Conservation (phyloP, 1,139 yeast species). For the Yamadazyma diospyri region DNA sequence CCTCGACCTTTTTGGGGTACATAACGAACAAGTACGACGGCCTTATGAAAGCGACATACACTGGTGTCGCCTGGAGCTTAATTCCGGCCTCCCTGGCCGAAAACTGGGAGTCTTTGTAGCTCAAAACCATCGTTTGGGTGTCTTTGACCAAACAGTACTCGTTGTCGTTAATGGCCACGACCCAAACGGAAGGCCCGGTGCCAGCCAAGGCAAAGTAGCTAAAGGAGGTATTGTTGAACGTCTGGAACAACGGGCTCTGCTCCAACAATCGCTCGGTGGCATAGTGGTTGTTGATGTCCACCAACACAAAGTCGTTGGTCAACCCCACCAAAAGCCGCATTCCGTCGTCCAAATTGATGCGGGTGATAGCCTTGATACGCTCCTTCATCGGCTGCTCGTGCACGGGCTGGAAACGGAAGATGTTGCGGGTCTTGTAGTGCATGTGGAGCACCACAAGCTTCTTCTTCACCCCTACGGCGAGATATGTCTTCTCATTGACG, state of each 20-base stretch:
- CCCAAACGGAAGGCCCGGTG: conserved; percentile 22
- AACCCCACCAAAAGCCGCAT: conserved; percentile 23
- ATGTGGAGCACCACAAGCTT: conserved; percentile 27
- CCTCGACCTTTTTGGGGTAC: conserved; percentile 39
- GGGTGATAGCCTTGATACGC: conserved; percentile 21
- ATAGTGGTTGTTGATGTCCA: conserved; percentile 23
- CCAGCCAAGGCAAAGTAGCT: conserved; percentile 27
- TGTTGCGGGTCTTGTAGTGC: conserved; percentile 28
- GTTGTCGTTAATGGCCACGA: conserved; percentile 16
- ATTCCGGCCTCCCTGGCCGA: conserved; percentile 20
- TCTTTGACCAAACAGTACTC: conserved; percentile 27
- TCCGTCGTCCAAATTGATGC: conserved; percentile 12
- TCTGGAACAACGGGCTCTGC: conserved; percentile 18
- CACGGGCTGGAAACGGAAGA: conserved; percentile 24
- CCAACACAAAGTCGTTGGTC: conserved; percentile 24
- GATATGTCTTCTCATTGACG: conserved; percentile 18
- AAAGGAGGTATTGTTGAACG: conserved; percentile 23
- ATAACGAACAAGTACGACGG: conserved; percentile 48
- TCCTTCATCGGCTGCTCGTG: conserved; percentile 31
- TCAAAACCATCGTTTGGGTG: conserved; percentile 18
- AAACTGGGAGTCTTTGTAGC: conserved; percentile 8
- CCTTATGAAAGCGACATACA: conserved; percentile 28
- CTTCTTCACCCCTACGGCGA: conserved; percentile 32
- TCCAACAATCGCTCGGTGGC: too few species aligned
- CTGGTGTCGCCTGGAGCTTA: conserved; percentile 31